phyloP scores from a whole-genome alignment of 2,329 filamentous ascomycete genomes.

The Xylariomycetidae sp. region DNA sequence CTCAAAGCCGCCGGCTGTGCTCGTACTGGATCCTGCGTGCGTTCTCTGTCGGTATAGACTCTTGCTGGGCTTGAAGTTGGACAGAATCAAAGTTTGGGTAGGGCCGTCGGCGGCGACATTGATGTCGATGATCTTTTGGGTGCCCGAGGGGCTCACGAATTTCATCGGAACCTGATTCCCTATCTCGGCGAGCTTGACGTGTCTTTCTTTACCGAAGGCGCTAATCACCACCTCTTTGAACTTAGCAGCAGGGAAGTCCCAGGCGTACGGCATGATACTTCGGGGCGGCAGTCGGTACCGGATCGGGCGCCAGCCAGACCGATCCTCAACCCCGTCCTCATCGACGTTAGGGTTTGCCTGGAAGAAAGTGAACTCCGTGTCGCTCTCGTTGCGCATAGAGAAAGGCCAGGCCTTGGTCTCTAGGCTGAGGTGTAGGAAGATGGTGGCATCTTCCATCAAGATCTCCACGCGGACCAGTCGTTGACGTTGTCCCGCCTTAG shows the following conservation, averaged over 20 bases:
- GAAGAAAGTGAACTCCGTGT: conserved; percentile 94
- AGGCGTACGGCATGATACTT: conserved; percentile 99
- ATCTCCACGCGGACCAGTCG: conserved; percentile 83
- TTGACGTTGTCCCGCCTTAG: conserved; percentile 85
- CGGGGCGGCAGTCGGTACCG: conserved; percentile 86
- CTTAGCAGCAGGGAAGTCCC: conserved; percentile 98
- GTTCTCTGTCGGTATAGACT: conserved; percentile 73
- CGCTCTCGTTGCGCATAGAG: conserved; percentile 97
- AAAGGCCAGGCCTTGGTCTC: conserved; percentile 97
- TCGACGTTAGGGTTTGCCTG: conserved; percentile 91
- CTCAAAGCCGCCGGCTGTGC: conserved; percentile 71
- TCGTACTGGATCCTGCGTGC: conserved; percentile 47
- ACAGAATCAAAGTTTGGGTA: conserved; percentile 88
- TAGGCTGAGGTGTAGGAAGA: conserved; percentile 85
- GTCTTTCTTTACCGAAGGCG: conserved; percentile 74
- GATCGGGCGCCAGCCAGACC: conserved; percentile 87
- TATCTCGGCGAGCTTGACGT: conserved; percentile 94
- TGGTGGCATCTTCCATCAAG: conserved; percentile 85
- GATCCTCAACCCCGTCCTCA: conserved; percentile 79
- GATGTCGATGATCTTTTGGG: conserved; percentile 89
- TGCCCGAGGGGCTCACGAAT: conserved; percentile 61
- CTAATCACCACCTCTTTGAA: conserved; percentile 86
- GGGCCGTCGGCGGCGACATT: conserved; percentile 94
- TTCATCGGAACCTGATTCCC: conserved; percentile 95
- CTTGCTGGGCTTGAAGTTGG: conserved; percentile 88